Evolutionary conservation across 1,284 basidiomycete species (phyloP), one percentile per base, ranked within the genome.

Genomic region (Microbotryomycetes sp.): DNA sequence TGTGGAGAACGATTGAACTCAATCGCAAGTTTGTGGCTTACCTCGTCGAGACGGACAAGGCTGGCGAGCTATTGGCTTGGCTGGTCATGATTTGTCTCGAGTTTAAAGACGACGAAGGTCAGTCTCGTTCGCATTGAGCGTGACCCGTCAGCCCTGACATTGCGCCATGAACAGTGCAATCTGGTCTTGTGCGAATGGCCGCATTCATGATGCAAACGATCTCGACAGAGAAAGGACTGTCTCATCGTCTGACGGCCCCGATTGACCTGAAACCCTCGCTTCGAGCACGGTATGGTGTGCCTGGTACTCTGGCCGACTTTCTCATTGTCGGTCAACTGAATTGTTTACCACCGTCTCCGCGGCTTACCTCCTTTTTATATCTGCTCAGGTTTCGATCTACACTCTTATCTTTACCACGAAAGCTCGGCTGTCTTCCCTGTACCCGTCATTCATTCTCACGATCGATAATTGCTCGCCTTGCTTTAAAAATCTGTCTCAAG

Each of bases 191-290:
- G 69, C 83, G 93, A 51, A 84, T 90, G 3, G 79, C 94, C 30
- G 89, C 90, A 3, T 97, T 96, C 75, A 86, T 97, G 61, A 78
- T 97, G 4, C 94, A 98, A 73, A 87, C 89, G 4, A 76, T 97
- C 21, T 92, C 91, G 3, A 85, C 91, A 0, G 89, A 96, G 70
- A 80, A 80, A 29, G 78, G 81, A 0, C 93, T 97, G 71, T 89
- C 87, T 2, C 70, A 75, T 5, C 83, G 83, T 57, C 76, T 94
- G 35, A 80, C 81, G 57, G 71, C 75, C 35, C 81, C 78, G 18
- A 70, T 75, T 52, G 60, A 62, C 18, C 27, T 23, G 26, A 46
- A 52, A 16, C 27, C 60, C 2, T 46, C 61, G 15, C 41, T 58
- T 11, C 45, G 27, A 5, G 27, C 23, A 69, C 23, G 63, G 73